Base-by-base conservation (phyloP, 257 asterid species). In the Nicotiana knightiana region DNA sequence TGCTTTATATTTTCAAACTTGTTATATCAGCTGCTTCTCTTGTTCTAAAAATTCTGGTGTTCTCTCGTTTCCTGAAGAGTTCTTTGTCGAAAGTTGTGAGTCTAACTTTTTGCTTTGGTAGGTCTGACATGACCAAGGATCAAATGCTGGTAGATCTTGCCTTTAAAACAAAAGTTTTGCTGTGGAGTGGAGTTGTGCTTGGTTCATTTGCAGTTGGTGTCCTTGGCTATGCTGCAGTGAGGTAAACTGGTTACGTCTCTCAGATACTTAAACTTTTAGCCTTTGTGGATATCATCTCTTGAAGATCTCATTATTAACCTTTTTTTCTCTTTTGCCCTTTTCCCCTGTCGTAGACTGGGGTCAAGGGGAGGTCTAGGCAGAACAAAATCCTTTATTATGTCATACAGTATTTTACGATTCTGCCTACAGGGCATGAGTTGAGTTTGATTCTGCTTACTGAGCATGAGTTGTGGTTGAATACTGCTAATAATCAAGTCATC, bases 151-250 rank as follows among this genome's bases (percentile, higher is more conserved):
- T 86, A n/a, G 92, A 93, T 81, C 97, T 96, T 82, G 88, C 93
- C 81, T 90, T 89, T 88, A 89, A 83, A 85, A 84, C 91, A 28
- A 91, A 90, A 83, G 83, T 90, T 26, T 83, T 93, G 73, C 80
- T 91, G 83, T 96, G 97, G 92, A 87, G 96, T 57, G 99, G 98
- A 51, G 82, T 91, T 46, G 86, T 91, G 62, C 83, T 96, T 63
- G 97, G 99, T 83, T 85, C 97, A 43, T 21, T 94, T 6, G 98
- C 98, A 21, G 8, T 94, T 55, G 97, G 97, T 43, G 66, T 96
- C 84, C 91, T 94, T 81, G 89, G 97, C 83, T 94, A 89, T 85
- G 92, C 97, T 85, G 86, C 88, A 79, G 89, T 88, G 80, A 96
- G 99, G 99, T 96, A 91, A 67, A 81, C 43, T 32, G 57, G 24